Conservation (phyloP, 148 eudicot genomes). For the Chenopodium suecicum region DNA sequence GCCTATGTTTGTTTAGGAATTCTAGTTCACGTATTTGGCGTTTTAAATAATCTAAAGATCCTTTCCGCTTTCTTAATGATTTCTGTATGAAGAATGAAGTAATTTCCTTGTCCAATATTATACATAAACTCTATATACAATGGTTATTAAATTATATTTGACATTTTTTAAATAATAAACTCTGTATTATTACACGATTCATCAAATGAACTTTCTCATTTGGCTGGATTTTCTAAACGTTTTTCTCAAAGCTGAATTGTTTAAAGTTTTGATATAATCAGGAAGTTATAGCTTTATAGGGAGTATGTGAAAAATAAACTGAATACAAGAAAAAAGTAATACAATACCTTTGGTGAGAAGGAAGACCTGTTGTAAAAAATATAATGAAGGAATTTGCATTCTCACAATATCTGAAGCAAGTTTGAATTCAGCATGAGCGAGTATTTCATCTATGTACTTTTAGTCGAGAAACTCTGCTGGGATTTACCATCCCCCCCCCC, state of each 20-base stretch:
- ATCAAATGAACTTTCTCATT: neutral
- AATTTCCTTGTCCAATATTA: neutral
- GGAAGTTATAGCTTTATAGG: neutral
- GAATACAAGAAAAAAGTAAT: neutral
- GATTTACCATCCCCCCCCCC: too few relatives aligned
- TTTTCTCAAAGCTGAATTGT: neutral
- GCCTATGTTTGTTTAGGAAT: neutral
- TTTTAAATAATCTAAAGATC: neutral
- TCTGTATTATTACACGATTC: neutral
- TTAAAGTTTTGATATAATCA: neutral
- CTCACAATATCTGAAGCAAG: neutral
- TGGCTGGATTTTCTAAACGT: neutral
- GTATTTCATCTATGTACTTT: neutral
- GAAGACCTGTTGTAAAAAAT: neutral
- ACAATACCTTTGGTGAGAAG: neutral
- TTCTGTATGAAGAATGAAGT: too few relatives aligned
- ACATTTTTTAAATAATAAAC: neutral
- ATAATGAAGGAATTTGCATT: neutral
- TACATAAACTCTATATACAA: neutral
- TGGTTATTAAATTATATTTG: neutral
- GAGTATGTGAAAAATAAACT: neutral
- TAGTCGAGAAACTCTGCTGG: neutral
- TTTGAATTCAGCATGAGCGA: neutral
- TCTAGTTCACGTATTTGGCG: neutral
- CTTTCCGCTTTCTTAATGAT: neutral